Base-by-base conservation (phyloP, 1,139 yeast genomes). In the Hemisphaericaspora xylofermentans region DNA sequence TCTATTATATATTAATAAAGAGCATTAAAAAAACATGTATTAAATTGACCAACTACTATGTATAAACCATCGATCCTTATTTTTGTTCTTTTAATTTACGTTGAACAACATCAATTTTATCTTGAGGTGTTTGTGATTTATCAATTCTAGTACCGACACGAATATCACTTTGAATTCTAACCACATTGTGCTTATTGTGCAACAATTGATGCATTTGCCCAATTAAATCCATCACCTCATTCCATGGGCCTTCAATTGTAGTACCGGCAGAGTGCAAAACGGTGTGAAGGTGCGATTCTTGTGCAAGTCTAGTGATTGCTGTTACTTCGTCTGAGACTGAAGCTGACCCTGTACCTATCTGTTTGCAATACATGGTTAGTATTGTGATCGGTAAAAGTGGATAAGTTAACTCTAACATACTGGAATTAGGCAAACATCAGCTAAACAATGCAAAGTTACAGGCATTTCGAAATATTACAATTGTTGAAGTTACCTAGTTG, bases 161-260 rank as follows among this genome's bases (percentile, higher is more conserved):
- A 45, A 88, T 84, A 52, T 88, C 95, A 49, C 88, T 80, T 58
- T 88, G 96, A 41, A 88, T 80, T 55, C 96, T 72, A 12, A 82
- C 74, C 13, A 85, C 79, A 1, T 94, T 95, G 25, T 45, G 43
- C 17, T 66, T 66, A 5, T 66, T 67, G 56, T 88, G 96, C 38
- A 87, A 75, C 38, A 69, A 66, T 53, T 83, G 82, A 54, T 88
- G 96, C 53, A 88, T 67, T 50, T 78, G 75, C n/a, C 96, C 96
- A 52, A 88, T 84, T 42, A 86, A 65, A 24, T 71, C 78, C 79
- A 82, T 84, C 2, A 88, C 96, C 42, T 84, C 87, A 54, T 81
- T 80, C 96, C 96, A 88, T n/a, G 89, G 89, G 0, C 96, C 96
- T 53, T 85, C 86, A 54, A 88, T 84, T 4, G 96, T 87, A 8